Percentiles rank a stretch among this genome's conserved stretches.
Conservation (phyloP, 108 stramenopile genomes). For the Cyclostephanos tholiformis region DNA sequence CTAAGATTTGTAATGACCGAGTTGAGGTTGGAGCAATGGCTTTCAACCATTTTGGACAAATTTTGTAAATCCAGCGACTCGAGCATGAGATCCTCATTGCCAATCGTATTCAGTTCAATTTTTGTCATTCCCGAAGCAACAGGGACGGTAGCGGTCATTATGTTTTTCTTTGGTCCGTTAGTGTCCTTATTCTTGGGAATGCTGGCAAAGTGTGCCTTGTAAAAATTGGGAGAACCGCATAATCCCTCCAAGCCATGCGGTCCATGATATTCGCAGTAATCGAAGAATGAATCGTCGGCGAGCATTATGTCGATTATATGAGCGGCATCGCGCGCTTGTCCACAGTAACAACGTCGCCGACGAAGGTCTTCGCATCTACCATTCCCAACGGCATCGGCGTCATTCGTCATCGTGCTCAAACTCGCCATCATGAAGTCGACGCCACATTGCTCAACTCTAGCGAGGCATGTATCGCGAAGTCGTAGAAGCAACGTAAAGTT, state of each 20-base stretch:
- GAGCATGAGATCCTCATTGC: not conserved
- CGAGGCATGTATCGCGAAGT: constrained; percentile 37
- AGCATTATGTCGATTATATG: constrained; percentile 40
- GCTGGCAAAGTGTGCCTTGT: constrained; percentile 28
- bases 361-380: not conserved
- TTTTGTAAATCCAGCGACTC: constrained; percentile 13
- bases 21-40: constrained; percentile 17
- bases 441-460: constrained; percentile 1
- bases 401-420: not conserved
- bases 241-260: constrained; percentile 40
- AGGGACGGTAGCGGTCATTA: no score
- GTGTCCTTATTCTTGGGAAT: constrained; percentile 10
- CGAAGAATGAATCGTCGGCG: constrained; percentile 30
- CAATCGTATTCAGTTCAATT: constrained; percentile 14
- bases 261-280: constrained; percentile 47
- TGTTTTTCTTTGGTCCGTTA: constrained; percentile 2
- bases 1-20: constrained; percentile 17
- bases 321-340: constrained; percentile 25
- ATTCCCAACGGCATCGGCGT: not conserved
- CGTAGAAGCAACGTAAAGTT: constrained; percentile 27
- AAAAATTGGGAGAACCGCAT: constrained; percentile 39
- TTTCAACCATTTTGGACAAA: constrained; percentile 9
- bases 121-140: constrained; percentile 2
- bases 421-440: not conserved
- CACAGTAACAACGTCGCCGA: constrained; percentile 20